Percentiles rank a stretch among this genome's conserved stretches.
Conservation (phyloP, 331 rosid species). For the Dryas integrifolia region DNA sequence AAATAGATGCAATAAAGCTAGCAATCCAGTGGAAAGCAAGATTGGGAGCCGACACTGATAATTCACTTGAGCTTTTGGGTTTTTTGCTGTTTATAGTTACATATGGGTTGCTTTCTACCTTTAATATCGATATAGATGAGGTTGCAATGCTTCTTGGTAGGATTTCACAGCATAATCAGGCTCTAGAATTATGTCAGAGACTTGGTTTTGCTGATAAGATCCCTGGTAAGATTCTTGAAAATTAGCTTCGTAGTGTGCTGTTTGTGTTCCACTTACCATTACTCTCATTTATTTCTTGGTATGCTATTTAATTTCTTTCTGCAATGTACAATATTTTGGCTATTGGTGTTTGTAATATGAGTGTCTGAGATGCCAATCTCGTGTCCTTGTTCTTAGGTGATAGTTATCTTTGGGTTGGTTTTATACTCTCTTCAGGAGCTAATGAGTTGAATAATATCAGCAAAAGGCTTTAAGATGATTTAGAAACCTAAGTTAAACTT, state of each 20-base stretch:
- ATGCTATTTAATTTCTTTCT: background rate
- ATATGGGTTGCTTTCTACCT: constrained; percentile 40
- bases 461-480: background rate
- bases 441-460: background rate
- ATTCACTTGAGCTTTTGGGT: constrained; percentile 44
- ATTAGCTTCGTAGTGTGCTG: constrained; percentile 1
- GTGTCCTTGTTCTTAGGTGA: background rate
- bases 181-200: constrained; percentile 36
- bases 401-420: background rate
- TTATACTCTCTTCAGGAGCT: background rate
- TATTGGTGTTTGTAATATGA: background rate
- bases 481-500: background rate
- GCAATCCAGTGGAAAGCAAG: constrained; percentile 45
- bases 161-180: constrained; percentile 38
- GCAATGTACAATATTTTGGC: background rate
- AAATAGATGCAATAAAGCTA: constrained; percentile 46
- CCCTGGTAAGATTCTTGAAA: constrained; percentile 44
- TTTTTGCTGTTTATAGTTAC: constrained; percentile 49
- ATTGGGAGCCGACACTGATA: constrained; percentile 26
- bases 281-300: background rate
- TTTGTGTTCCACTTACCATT: background rate
- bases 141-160: constrained; percentile 44
- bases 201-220: constrained; percentile 44
- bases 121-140: constrained; percentile 33
- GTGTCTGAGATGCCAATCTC: background rate